Conservation (phyloP, 2,329 filamentous ascomycete species). For the Eutypella sp. region DNA sequence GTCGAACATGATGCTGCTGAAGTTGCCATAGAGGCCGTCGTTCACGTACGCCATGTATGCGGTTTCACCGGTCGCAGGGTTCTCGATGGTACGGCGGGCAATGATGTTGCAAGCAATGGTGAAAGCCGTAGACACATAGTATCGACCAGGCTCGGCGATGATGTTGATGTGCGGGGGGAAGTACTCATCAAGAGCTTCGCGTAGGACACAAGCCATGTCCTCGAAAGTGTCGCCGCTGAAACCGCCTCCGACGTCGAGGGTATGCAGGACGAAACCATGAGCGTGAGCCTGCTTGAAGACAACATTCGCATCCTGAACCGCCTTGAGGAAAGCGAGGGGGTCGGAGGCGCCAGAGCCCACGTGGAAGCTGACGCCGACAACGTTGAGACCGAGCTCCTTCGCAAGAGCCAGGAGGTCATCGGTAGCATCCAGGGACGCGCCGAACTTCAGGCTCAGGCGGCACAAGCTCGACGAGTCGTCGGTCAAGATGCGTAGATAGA, state of each 20-base stretch:
- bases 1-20: conserved; percentile 98
- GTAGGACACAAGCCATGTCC: conserved; percentile 76
- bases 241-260: conserved; percentile 89
- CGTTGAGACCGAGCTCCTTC: conserved; percentile 76
- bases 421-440: conserved; percentile 80
- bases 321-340: conserved; percentile 84
- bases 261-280: conserved; percentile 76
- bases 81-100: conserved; percentile 81
- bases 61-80: conserved; percentile 58
- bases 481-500: conserved; percentile 91
- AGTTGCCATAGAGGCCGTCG: conserved; percentile 96
- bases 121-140: conserved; percentile 91
- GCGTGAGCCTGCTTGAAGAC: conserved; percentile 82
- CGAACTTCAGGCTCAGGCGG: conserved; percentile 95
- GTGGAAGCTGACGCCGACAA: conserved; percentile 96
- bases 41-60: conserved; percentile 98
- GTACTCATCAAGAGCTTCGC: conserved; percentile 75
- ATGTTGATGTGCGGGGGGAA: conserved; percentile 78
- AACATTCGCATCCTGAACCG: conserved; percentile 78
- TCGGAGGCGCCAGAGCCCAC: conserved; percentile 95
- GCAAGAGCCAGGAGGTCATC: conserved; percentile 73
- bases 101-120: conserved; percentile 95
- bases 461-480: conserved; percentile 94
- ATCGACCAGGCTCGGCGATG: conserved; percentile 94
- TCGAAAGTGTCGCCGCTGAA: conserved; percentile 92